phyloP scores from a whole-genome alignment of 768 basidiomycete species.

The Lactarius tabidus region DNA sequence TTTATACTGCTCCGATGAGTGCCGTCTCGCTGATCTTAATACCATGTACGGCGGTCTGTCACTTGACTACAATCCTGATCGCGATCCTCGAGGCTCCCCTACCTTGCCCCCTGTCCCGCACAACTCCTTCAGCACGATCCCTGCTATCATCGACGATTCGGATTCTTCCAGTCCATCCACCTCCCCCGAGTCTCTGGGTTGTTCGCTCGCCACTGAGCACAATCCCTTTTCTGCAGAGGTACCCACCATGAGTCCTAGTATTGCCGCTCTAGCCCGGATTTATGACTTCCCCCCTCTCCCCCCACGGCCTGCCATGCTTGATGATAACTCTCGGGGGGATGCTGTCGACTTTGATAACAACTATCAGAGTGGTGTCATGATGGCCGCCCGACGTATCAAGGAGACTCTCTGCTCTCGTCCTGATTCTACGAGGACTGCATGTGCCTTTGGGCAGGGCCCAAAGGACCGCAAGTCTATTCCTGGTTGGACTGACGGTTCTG shows the following conservation, averaged over 20 bases:
- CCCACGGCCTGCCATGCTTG: conserved; percentile 44
- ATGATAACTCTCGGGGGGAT: conserved; percentile 28
- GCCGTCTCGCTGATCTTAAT: conserved; percentile 56
- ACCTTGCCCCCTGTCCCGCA: conserved; percentile 40
- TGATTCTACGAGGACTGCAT: conserved; percentile 30
- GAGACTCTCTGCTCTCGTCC: conserved; percentile 43
- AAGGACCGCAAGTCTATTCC: conserved; percentile 44
- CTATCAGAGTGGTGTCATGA: conserved; percentile 62
- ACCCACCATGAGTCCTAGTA: conserved; percentile 28
- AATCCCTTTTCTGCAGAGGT: conserved; percentile 25
- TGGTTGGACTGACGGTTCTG: conserved; percentile 66
- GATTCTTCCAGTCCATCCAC: conserved; percentile 30
- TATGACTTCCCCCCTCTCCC: conserved; percentile 52
- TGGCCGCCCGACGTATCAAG: conserved; percentile 57
- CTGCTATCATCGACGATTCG: conserved; percentile 31
- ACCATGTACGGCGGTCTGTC: conserved; percentile 35
- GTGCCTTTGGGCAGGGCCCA: conserved; percentile 25
- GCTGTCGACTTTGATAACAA: conserved; percentile 32
- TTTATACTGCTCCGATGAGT: conserved; percentile 81
- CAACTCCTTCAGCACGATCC: conserved; percentile 33
- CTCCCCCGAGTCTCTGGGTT: conserved; percentile 24
- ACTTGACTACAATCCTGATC: conserved; percentile 47
- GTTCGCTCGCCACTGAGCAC: conserved; percentile 19
- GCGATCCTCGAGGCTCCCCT: conserved; percentile 36
- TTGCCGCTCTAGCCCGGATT: conserved; percentile 37